Percentiles rank a stretch among this genome's conserved stretches.
Conservation (phyloP, 495 filamentous ascomycete species). For the Annulohypoxylon bovei region DNA sequence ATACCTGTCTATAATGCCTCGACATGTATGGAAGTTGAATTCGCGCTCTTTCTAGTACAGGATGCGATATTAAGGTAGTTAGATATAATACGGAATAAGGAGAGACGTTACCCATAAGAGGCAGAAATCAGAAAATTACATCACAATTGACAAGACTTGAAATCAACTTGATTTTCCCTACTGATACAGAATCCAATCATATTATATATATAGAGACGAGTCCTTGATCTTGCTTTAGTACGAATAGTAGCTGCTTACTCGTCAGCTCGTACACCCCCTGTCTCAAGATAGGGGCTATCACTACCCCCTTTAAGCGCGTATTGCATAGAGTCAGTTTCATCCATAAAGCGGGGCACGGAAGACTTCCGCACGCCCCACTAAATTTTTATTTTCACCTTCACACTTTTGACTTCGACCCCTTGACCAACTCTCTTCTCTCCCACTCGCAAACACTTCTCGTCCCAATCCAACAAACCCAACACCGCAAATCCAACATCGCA, state of each 20-base stretch:
- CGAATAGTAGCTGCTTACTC: neutral
- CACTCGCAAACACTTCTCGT: neutral
- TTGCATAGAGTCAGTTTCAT: neutral
- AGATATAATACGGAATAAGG: too few species aligned
- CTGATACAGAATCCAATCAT: too few species aligned
- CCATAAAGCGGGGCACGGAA: constrained; percentile 5
- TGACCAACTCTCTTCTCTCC: neutral
- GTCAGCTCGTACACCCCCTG: neutral
- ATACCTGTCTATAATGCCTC: neutral
- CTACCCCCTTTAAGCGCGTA: neutral
- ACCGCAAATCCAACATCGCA: neutral
- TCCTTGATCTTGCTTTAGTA: too few species aligned
- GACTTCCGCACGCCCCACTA: constrained; percentile 17
- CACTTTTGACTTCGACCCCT: neutral
- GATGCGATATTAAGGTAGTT: neutral
- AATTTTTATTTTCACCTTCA: constrained; percentile 18
- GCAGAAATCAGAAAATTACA: too few species aligned
- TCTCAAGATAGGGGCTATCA: neutral
- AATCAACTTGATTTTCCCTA: too few species aligned
- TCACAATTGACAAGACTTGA: too few species aligned
- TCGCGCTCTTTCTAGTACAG: neutral
- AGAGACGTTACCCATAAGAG: neutral
- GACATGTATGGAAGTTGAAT: neutral
- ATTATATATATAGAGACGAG: too few species aligned
- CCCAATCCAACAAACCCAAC: neutral